phyloP scores from a whole-genome alignment of 1,139 yeast genomes.

The Barnettozyma hawaiiensis region DNA sequence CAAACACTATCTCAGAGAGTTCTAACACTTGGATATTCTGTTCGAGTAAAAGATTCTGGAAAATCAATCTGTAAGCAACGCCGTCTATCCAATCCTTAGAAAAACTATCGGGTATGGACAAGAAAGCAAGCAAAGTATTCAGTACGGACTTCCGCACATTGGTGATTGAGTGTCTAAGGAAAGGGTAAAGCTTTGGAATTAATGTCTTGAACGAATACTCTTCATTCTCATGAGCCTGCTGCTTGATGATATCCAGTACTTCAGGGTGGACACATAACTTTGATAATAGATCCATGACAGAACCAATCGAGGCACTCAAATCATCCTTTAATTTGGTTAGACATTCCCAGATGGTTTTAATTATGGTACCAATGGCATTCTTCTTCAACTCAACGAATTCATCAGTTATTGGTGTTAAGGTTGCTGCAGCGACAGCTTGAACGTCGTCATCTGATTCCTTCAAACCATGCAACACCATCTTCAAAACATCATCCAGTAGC shows the following conservation, averaged over 20 bases:
- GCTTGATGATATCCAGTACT: slow-evolving; percentile 66
- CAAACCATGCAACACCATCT: slow-evolving; percentile 84
- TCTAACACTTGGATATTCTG: slow-evolving; percentile 71
- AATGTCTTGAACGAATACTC: slow-evolving; percentile 60
- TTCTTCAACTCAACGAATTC: slow-evolving; percentile 70
- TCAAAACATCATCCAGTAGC: slow-evolving; percentile 65
- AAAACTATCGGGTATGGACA: slow-evolving; percentile 58
- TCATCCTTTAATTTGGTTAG: slow-evolving; percentile 83
- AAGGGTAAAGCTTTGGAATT: slow-evolving; percentile 91
- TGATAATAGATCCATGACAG: slow-evolving; percentile 91
- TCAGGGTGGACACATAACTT: slow-evolving; percentile 78
- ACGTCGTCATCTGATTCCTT: slow-evolving; percentile 90
- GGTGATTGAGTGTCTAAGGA: slow-evolving; percentile 87
- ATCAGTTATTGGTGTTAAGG: slow-evolving; percentile 81
- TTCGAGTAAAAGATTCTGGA: slow-evolving; percentile 84
- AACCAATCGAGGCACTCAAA: slow-evolving; percentile 89
- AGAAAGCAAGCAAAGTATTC: slow-evolving; percentile 72
- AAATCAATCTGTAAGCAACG: slow-evolving; percentile 63
- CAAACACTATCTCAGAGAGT: slow-evolving; percentile 61
- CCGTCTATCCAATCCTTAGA: slow-evolving; percentile 78
- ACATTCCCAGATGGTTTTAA: slow-evolving; percentile 84
- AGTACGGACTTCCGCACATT: slow-evolving; percentile 88
- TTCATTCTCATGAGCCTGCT: slow-evolving; percentile 45
- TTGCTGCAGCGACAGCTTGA: slow-evolving; percentile 94
- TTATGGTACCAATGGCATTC: slow-evolving; percentile 54